Base-by-base conservation (phyloP, 768 basidiomycete species). In the Termitomyces sp. region DNA sequence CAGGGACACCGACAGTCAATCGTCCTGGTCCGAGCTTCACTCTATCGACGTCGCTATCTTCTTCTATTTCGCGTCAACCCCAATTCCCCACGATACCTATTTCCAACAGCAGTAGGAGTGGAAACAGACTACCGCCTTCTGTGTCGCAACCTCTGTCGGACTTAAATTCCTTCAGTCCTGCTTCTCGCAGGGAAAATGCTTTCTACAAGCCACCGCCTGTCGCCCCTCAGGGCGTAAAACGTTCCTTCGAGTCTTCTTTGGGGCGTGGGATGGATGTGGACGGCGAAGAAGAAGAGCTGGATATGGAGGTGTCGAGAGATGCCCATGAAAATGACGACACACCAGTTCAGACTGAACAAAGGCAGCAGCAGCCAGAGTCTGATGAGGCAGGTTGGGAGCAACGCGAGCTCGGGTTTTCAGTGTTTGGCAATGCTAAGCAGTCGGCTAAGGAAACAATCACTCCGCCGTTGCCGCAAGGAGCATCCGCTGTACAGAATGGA, bases 121-220 rank as follows among this genome's bases (percentile, higher is more conserved):
- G 56, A 20, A 61, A 15, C 36, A 51, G n/a, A 34, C 55, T 51
- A 36, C 32, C 52, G 11, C 12, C 57, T 14, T 48, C 65, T 37
- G 47, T n/a, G 14, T 54, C 59, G 9, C 64, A 61, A 20, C 52
- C 57, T 25, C 36, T 53, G 0, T 6, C 31, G 12, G 53, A 59
- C 5, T 56, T 62, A 3, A 60, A 20, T 31, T 63, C 67, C 2
- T 84, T 86, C 59, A 76, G 79, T 7, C 78, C 80, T 1, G 86
- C 88, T 1, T 81, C 80, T 54, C 76, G 75, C 37, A 78, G 80
- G 9, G 79, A 76, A 29, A 91, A 90, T 63, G 89, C 89, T 4
- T 91, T 91, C 69, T 90, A 85, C 67, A 77, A 81, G 42, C 87
- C 86, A 0, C 80, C 84, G 4, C 64, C 72, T 11, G 57, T 70